These are phyloP conservation scores for Hypsizygus ulmarius DNA, from an alignment of 1,284 basidiomycete genomes.

Conservation along the genomic window DNA sequence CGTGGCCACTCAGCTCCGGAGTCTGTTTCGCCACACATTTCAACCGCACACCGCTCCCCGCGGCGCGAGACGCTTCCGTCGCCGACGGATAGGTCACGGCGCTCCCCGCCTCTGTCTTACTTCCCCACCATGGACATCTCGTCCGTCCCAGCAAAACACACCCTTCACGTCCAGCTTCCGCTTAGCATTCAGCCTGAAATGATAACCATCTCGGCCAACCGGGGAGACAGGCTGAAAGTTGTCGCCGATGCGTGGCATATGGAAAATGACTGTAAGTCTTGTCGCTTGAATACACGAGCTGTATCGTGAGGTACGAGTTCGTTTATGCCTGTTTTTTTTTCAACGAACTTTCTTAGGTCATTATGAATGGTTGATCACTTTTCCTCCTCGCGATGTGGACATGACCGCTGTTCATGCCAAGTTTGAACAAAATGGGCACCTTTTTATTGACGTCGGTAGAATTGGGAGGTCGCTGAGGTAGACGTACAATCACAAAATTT, in stretches of 20 bases:
- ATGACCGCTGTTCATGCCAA: slow-evolving; percentile 46
- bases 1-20: slow-evolving; percentile 8
- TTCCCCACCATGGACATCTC: slow-evolving; percentile 40
- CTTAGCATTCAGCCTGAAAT: slow-evolving; percentile 48
- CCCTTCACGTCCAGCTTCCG: slow-evolving; percentile 41
- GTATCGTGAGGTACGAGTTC: slow-evolving; percentile 3
- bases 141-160: slow-evolving; percentile 35
- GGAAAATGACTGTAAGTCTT: slow-evolving; percentile 31
- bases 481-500: background rate
- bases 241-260: slow-evolving; percentile 59
- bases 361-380: slow-evolving; percentile 54
- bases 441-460: slow-evolving; percentile 43
- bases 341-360: slow-evolving; percentile 37
- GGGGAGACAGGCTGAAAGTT: slow-evolving; percentile 48
- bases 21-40: slow-evolving; percentile 12
- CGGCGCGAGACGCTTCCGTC: slow-evolving; percentile 23
- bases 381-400: slow-evolving; percentile 46
- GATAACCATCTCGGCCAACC: slow-evolving; percentile 53
- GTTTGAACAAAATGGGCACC: slow-evolving; percentile 39
- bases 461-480: slow-evolving; percentile 1
- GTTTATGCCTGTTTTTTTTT: slow-evolving; percentile 10
- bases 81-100: slow-evolving; percentile 36
- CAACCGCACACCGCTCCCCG: slow-evolving; percentile 14
- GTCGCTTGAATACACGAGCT: background rate
- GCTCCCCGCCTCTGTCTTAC: slow-evolving; percentile 34